Evolutionary conservation across 768 basidiomycete genomes (phyloP).

Genomic region (Mycena galopus): DNA sequence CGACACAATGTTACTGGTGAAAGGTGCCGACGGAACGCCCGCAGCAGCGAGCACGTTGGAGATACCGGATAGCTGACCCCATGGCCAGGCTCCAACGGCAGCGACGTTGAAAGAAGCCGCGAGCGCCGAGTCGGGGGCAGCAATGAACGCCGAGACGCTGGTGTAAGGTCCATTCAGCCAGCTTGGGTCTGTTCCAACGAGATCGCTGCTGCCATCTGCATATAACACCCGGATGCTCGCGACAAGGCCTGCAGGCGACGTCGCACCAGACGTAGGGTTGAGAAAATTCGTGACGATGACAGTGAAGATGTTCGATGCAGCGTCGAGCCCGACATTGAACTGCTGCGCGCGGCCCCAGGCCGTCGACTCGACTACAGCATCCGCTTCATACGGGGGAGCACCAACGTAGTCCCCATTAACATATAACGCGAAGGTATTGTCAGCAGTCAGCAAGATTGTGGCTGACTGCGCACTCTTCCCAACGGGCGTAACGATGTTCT

Average conservation of each 20-base stretch:
- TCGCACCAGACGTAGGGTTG: neutral
- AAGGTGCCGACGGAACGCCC: constrained; percentile 12
- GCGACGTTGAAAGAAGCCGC: neutral
- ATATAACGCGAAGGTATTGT: constrained; percentile 15
- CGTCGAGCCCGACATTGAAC: constrained; percentile 1
- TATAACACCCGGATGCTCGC: constrained; percentile 15
- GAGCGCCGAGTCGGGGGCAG: constrained; percentile 6
- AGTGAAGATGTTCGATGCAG: neutral
- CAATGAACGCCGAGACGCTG: constrained; percentile 5
- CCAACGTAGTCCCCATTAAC: constrained; percentile 16
- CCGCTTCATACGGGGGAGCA: neutral
- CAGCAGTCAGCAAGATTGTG: constrained; percentile 1
- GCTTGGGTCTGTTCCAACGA: constrained; percentile 23
- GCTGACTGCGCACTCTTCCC: constrained; percentile 17
- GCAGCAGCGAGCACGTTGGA: constrained; percentile 15
- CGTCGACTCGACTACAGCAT: neutral
- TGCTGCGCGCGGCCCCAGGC: constrained; percentile 13
- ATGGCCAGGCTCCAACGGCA: neutral
- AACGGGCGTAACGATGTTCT: neutral
- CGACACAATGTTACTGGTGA: neutral
- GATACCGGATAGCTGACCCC: neutral
- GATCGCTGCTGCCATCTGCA: constrained; percentile 15
- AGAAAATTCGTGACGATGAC: constrained; percentile 2
- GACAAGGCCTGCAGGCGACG: constrained; percentile 2
- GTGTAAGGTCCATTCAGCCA: constrained; percentile 16